Percentiles rank a stretch among this genome's conserved stretches.
phyloP scores from a whole-genome alignment of 2,329 filamentous ascomycete genomes.

The Aspergillus fumigatiaffinis region DNA sequence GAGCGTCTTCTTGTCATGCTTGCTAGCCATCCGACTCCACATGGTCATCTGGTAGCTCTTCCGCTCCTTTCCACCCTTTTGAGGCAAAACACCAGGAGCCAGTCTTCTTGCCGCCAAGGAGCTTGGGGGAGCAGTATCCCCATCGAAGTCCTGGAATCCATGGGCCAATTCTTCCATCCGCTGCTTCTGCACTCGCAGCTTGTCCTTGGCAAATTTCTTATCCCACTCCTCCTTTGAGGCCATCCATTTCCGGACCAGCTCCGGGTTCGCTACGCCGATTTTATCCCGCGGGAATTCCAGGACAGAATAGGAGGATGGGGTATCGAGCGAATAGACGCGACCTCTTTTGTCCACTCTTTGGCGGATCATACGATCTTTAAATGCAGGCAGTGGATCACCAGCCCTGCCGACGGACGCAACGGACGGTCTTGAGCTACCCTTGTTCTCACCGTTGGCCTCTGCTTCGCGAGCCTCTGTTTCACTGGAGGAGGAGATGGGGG shows the following conservation, averaged over 20 bases:
- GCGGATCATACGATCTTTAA: conserved; percentile 85
- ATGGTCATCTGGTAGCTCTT: conserved; percentile 73
- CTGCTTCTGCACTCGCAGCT: conserved; percentile 67
- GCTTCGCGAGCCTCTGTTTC: conserved; percentile 16
- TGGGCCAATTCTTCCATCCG: conserved; percentile 67
- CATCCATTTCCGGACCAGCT: conserved; percentile 80
- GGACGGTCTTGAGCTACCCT: conserved; percentile 17
- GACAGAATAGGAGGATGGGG: conserved; percentile 61
- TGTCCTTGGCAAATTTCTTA: conserved; percentile 63
- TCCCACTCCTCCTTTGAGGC: conserved; percentile 70
- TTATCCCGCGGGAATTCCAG: conserved; percentile 60
- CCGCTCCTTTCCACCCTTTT: conserved; percentile 47
- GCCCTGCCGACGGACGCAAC: conserved; percentile 68
- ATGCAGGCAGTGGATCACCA: conserved; percentile 75
- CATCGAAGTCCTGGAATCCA: conserved; percentile 69
- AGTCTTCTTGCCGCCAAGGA: conserved; percentile 69
- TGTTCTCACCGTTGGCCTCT: conserved; percentile 3
- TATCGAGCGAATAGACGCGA: conserved; percentile 63
- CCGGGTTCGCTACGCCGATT: conserved; percentile 75
- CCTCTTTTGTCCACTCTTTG: conserved; percentile 80
- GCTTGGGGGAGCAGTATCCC: conserved; percentile 76
- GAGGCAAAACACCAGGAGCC: conserved; percentile 28
- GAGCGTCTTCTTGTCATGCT: conserved; percentile 76
- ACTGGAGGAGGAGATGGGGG: conserved; percentile 62
- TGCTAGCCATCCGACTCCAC: conserved; percentile 86